Evolutionary conservation across 192 early-diverging fungal species (phyloP), one percentile per base, ranked within the genome.

Genomic region (Entomortierella lignicola): DNA sequence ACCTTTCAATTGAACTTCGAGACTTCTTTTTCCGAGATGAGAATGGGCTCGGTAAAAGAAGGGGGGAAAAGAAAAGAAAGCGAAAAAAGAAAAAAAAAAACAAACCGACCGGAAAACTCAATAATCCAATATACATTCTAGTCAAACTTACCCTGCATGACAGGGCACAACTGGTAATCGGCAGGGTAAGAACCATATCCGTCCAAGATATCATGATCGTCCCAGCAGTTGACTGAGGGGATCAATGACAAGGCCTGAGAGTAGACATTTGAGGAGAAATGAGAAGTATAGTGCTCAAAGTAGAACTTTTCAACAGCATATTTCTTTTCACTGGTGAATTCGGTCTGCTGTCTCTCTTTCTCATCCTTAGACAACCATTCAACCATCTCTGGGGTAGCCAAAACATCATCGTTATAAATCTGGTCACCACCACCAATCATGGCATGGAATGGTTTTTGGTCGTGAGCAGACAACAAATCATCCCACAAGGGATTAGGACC

Each of bases 151-250:
- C 91, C 89, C 69, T 89, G 84, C 83, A 94, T 92, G 25, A 92
- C 88, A 20, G 82, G 69, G 29, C 87, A 91, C 54, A 83, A 44
- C 72, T 91, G 92, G 81, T 94, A 85, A 21, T 91, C 86, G 62
- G 87, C 86, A 1, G 92, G 93, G 77, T 97, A 97, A 44, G 90
- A 92, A 18, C 95, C 95, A 63, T 88, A 93, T n/a, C 94, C 95
- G 77, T 96, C 94, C 80, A 93, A 89, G 51, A 94, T 88, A 80
- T 96, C 93, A 81, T 96, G 95, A 79, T 96, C 95, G 71, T 96
- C 95, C 85, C 92, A 87, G 55, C 89, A 89, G 66, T 91, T 91
- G 43, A 90, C 82, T 37, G 91, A 91, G 42, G 93, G 93, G 39
- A 95, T 88, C 8, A 88, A 83, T 1, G 93, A 89, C 67, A 93